Percentiles rank a stretch among this genome's conserved stretches.
These are phyloP conservation scores for Colletotrichum lupini DNA, from an alignment of 2,329 filamentous ascomycete genomes.

Conservation along the genomic window DNA sequence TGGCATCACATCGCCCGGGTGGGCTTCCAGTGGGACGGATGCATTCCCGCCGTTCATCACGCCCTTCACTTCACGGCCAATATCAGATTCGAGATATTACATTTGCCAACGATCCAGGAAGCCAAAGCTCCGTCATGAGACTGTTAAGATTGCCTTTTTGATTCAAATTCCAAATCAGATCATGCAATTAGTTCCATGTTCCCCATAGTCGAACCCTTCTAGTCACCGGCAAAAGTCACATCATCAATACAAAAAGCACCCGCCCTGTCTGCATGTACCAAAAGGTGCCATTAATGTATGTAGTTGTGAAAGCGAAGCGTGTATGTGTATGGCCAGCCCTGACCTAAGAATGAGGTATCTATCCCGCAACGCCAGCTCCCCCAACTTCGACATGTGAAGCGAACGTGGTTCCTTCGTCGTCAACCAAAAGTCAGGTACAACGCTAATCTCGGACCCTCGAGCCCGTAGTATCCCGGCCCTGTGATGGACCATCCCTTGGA, in stretches of 20 bases:
- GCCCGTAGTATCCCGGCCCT: neutral
- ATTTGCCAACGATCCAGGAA: neutral
- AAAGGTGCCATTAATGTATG: slow-evolving; percentile 32
- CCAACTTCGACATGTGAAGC: slow-evolving; percentile 5
- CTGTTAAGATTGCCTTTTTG: neutral
- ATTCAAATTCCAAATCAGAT: neutral
- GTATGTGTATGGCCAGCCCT: slow-evolving; percentile 25
- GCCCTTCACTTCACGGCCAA: neutral
- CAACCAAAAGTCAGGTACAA: slow-evolving; percentile 11
- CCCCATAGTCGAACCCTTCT: neutral
- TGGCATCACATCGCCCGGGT: neutral
- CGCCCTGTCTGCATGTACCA: neutral
- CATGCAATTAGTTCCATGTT: neutral
- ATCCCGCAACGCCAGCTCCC: slow-evolving; percentile 30
- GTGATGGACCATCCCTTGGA: neutral
- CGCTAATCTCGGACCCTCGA: neutral
- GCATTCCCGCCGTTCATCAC: slow-evolving; percentile 13
- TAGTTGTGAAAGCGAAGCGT: slow-evolving; percentile 18
- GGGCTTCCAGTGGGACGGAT: neutral
- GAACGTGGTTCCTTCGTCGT: slow-evolving; percentile 5
- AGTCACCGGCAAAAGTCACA: neutral
- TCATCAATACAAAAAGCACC: neutral
- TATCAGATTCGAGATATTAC: neutral
- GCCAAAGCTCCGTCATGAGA: slow-evolving; percentile 6
- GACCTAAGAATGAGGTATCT: slow-evolving; percentile 31